Base-by-base conservation (phyloP, 192 early-diverging fungal species). In the Phycomyces nitens region DNA sequence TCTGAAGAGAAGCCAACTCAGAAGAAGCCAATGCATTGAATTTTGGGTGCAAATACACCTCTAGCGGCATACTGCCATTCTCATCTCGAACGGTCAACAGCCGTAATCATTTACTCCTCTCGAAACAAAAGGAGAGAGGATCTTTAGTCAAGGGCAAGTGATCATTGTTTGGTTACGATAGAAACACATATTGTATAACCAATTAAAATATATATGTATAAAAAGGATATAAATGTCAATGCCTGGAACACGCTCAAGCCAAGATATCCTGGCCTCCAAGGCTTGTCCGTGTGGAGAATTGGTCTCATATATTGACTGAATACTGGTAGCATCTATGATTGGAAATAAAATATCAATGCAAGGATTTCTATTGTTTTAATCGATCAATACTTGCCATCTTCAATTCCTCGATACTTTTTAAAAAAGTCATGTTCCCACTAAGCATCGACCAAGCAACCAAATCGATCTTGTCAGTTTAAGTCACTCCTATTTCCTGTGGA, bases 191-290 rank as follows among this genome's bases (percentile, higher is more conserved):
- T 3, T 47, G 44, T 6, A 47, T 3, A 47, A 47, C 15, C 12
- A 18, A 18, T 47, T 10, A 60, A 26, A 60, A 23, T n/a, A 16
- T 1, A 52, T 21, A 29, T 10, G 11, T 18, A 49, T 23, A 62
- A 34, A 65, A 65, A 65, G 64, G 64, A 65, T 65, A 65, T 65
- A 50, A 57, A 44, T 65, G 38, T 65, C 20, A 7, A n/a, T 34
- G 15, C 18, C 55, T 58, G 27, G 57, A 34, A 49, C 9, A 40
- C 20, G 23, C 24, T 42, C n/a, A 22, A 10, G 14, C 44, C 42
- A 16, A 20, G 43, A 23, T 29, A 21, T n/a, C 27, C 23, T 18
- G 40, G 42, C 53, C 29, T 58, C 52, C 12, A 64, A n/a, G 3
- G 29, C 29, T 16, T 22, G 3, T 9, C n/a, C 53, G n/a, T 20